Base-by-base conservation (phyloP, 1,139 yeast genomes). In the Geotrichum fermentans region DNA sequence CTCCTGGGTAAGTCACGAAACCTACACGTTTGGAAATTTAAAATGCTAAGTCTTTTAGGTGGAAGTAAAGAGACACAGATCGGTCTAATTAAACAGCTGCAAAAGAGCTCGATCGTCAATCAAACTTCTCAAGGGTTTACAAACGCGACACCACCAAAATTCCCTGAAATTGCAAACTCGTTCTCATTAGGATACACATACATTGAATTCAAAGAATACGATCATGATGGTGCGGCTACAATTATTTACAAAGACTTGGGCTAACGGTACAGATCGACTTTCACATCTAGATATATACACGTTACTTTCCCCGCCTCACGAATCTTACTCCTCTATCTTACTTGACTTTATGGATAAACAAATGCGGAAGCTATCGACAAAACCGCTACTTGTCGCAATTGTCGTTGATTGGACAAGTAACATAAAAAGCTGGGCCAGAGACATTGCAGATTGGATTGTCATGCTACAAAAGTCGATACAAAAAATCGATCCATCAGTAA, bases 121-220 rank as follows among this genome's bases (percentile, higher is more conserved):
- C 48, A 39, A 40, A 41, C 48, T 18, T 58, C 39, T 45, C 50
- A 18, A 44, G 56, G 36, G 44, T 55, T 20, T 45, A 50, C 36
- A 8, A 45, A 48, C 36, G 26, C 43, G 5, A 18, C 32, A n/a
- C 33, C 45, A 11, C 34, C 49, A 7, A 43, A 52, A 11, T 30
- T 45, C 52, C 69, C 58, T 10, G 37, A 42, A 1, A 52, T 59
- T 4, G 63, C 68, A 1, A 63, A 63, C 40, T 58, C 57, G 2
- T 59, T 64, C 50, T 63, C 65, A 2, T 45, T 69, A 21, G 73
- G 72, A 1, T 72, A 69, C 49, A 59, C 69, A 1, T 70, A 53
- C 51, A 55, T 69, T 6, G 67, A 67, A 40, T 63, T 60, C 49
- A 56, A 54, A 17, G 70, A 68, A 34, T 54, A 55, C 3, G 66